Conservation (phyloP, 2,329 filamentous ascomycete genomes). For the Clonostachys rosea region DNA sequence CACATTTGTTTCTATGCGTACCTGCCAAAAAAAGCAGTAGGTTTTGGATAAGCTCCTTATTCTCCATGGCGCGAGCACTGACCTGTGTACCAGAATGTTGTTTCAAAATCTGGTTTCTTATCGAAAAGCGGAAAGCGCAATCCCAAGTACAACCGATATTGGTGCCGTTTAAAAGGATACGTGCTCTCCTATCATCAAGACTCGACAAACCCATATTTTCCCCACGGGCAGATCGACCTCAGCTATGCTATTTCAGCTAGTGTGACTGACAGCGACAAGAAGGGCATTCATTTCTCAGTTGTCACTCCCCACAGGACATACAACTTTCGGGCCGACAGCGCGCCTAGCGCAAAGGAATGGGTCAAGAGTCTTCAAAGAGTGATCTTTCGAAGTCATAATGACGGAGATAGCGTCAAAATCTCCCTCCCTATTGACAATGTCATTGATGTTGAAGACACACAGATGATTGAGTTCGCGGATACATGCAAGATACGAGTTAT, state of each 20-base stretch:
- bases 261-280: conserved; percentile 72
- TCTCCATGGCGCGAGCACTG: background rate
- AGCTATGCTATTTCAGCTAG: conserved; percentile 87
- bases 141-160: conserved; percentile 83
- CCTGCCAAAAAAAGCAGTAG: conserved; percentile 83
- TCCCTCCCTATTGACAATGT: conserved; percentile 84
- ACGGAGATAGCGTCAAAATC: conserved; percentile 95
- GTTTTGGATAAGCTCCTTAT: conserved; percentile 16
- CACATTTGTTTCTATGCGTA: conserved; percentile 98
- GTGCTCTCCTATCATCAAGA: conserved; percentile 87
- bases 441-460: conserved; percentile 87
- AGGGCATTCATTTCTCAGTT: conserved; percentile 72
- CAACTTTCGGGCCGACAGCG: conserved; percentile 84
- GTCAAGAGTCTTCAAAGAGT: conserved; percentile 90
- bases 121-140: conserved; percentile 86
- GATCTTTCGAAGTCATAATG: conserved; percentile 93
- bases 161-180: conserved; percentile 90
- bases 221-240: conserved; percentile 85
- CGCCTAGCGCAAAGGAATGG: conserved; percentile 90
- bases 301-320: conserved; percentile 80
- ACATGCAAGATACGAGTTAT: conserved; percentile 92
- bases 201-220: conserved; percentile 84
- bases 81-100: conserved; percentile 47
- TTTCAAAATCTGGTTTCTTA: conserved; percentile 83
- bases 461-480: conserved; percentile 86